These are phyloP conservation scores for Sporothrix euskadiensis DNA, from an alignment of 2,329 filamentous ascomycete genomes.

Conservation along the genomic window DNA sequence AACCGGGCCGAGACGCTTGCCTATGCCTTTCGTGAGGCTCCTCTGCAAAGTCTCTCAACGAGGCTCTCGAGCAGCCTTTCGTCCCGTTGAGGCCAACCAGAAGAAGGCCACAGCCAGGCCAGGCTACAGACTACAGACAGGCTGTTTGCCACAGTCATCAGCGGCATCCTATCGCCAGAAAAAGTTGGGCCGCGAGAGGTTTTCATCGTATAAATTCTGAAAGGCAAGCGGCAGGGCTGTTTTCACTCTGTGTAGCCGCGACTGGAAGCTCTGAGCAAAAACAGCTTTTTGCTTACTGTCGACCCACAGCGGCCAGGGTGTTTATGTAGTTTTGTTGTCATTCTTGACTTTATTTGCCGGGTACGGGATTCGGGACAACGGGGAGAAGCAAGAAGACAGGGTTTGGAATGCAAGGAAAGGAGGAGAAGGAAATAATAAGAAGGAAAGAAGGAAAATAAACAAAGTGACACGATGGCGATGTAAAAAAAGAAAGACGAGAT, in stretches of 20 bases:
- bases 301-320: background rate
- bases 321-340: background rate
- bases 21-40: background rate
- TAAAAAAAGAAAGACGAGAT: background rate
- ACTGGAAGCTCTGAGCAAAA: background rate
- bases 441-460: background rate
- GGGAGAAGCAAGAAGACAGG: background rate
- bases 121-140: background rate
- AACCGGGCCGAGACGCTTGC: background rate
- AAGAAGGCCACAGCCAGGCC: background rate
- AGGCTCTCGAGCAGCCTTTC: background rate
- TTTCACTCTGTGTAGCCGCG: constrained; percentile 1
- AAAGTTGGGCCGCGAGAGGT: background rate
- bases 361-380: background rate
- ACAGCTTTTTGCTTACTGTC: background rate
- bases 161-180: background rate
- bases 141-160: background rate
- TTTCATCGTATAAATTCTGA: background rate
- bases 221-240: background rate
- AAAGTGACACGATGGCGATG: background rate
- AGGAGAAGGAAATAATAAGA: background rate
- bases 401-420: background rate
- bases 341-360: constrained; percentile 11
- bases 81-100: background rate
- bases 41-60: background rate